Base-by-base conservation (phyloP, 768 basidiomycete genomes). In the Rhizopogon roseolus region DNA sequence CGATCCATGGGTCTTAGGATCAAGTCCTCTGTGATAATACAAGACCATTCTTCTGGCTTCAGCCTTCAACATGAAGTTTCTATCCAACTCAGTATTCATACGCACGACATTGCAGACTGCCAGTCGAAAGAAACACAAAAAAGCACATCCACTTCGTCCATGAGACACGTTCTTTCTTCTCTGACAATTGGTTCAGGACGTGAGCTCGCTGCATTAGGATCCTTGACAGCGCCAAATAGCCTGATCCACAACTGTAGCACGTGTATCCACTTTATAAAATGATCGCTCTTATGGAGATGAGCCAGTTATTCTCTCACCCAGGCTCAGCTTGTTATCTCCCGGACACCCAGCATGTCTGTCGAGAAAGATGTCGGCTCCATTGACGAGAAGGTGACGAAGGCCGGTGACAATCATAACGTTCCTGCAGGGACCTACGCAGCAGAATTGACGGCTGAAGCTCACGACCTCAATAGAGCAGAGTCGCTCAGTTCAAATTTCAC, bases 401-500 rank as follows among this genome's bases (percentile, higher is more conserved):
- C 10, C 39, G 54, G 22, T 19, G 57, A 48, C 34, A 41, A 51
- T 32, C 59, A 42, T 13, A 58, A 67, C 10, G 49, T 59, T 56
- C 54, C 68, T 27, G 50, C 66, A 43, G n/a, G n/a, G n/a, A n/a
- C n/a, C n/a, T n/a, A n/a, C n/a, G n/a, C n/a, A n/a, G n/a, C n/a
- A n/a, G n/a, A n/a, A n/a, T n/a, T n/a, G n/a, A n/a, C n/a, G n/a
- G 59, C 49, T 39, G 57, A 61, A 41, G 60, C 57, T 37, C 64
- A 62, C 36, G 54, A 61, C 41, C 59, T 68, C 7, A 59, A 62
- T 25, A 82, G 71, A 60, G 78, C n/a, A n/a, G n/a, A 83, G 61
- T 63, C 60, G 11, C 62, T 84, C 49, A 86, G 84, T 57, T 73
- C 75, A 13, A 80, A 80, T 64, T 81, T 86, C 64, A 84, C 85